A percentile compares a stretch with the other conserved stretches of the same genome.
Conservation (phyloP, 257 asterid genomes). For the Solanum chilense region DNA sequence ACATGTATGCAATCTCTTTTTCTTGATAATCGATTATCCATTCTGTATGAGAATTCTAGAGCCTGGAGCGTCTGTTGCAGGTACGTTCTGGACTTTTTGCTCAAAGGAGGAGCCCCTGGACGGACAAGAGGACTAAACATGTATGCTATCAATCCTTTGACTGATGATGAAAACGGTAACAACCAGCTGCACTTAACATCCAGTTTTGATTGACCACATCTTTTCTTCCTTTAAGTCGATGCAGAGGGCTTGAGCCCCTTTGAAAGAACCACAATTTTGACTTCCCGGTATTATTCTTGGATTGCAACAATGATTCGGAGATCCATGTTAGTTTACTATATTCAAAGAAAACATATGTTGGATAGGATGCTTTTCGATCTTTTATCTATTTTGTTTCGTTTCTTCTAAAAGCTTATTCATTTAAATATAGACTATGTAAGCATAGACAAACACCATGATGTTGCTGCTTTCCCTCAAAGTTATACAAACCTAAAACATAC, state of each 20-base stretch:
- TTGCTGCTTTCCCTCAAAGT: not conserved
- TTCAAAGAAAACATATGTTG: not conserved
- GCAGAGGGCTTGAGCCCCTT: not conserved
- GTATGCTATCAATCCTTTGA: not conserved
- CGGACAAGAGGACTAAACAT: constrained; percentile 1
- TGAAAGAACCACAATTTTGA: not conserved
- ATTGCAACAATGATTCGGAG: not conserved
- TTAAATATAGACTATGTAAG: not conserved
- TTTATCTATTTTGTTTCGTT: not conserved
- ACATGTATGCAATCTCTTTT: not conserved
- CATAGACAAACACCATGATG: not conserved
- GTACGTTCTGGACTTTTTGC: not conserved
- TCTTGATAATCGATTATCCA: not conserved
- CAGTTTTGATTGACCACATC: not conserved
- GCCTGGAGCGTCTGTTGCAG: not conserved
- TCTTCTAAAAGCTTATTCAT: not conserved
- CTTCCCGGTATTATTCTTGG: not conserved
- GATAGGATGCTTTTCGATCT: not conserved
- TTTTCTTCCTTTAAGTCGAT: not conserved
- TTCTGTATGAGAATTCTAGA: not conserved
- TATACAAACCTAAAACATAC: not conserved
- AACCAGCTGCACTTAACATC: not conserved
- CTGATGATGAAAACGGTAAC: not conserved
- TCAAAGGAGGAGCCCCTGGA: not conserved
- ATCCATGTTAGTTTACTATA: not conserved